Percentiles rank a stretch among this genome's conserved stretches.
Evolutionary conservation across 768 basidiomycete genomes (phyloP).

Genomic region (Suillus tomentosus): DNA sequence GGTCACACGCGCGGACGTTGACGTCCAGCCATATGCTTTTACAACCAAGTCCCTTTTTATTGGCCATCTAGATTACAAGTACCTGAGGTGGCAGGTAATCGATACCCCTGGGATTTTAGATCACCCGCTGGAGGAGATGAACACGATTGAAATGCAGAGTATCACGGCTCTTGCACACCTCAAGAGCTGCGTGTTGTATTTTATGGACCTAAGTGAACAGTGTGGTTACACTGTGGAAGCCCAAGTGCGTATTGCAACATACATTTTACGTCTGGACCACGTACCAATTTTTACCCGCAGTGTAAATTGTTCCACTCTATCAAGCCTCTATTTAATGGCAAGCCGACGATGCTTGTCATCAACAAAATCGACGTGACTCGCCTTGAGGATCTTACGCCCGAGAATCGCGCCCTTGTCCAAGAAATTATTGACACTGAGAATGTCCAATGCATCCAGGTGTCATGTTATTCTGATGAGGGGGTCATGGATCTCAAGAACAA

Average conservation of each 20-base stretch:
- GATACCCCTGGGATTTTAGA: conserved; percentile 98
- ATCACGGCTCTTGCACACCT: conserved; percentile 97
- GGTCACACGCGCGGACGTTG: conserved; percentile 98
- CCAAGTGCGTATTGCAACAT: conserved; percentile 56
- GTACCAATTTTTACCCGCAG: conserved; percentile 39
- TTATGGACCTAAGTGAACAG: conserved; percentile 98
- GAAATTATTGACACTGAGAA: conserved; percentile 79
- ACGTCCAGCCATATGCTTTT: conserved; percentile 99
- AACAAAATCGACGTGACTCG: conserved; percentile 97
- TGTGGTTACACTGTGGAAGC: conserved; percentile 98
- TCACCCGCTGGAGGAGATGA: conserved; percentile 99
- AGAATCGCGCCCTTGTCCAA: conserved; percentile 78
- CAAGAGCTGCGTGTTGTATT: conserved; percentile 92
- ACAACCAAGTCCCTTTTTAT: conserved; percentile 99
- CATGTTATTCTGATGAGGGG: conserved; percentile 95
- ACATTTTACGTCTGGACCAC: conserved; percentile 4
- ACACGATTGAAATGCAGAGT: conserved; percentile 99
- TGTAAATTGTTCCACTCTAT: conserved; percentile 99
- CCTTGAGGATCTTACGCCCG: conserved; percentile 78
- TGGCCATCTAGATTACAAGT: conserved; percentile 98
- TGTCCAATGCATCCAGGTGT: conserved; percentile 80
- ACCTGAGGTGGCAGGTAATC: conserved; percentile 99
- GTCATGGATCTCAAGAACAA: conserved; percentile 96
- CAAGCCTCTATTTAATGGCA: conserved; percentile 93
- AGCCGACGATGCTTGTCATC: conserved; percentile 92